Percentiles rank a stretch among this genome's conserved stretches.
phyloP scores from a whole-genome alignment of 805 yeast genomes.

The Starmerella apicola region DNA sequence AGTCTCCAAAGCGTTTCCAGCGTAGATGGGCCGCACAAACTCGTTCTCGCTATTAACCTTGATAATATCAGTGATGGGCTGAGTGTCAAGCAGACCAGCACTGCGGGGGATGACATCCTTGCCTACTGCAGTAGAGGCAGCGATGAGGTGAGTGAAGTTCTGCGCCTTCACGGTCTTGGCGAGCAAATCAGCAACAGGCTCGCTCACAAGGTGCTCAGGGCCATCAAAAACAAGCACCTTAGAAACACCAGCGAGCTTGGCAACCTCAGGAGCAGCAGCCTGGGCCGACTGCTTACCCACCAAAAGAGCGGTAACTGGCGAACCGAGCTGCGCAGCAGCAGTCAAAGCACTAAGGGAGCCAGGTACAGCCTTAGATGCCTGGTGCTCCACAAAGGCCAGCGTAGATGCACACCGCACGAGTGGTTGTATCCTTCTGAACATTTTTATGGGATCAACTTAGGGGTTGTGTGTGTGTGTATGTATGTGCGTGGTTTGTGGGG shows the following conservation, averaged over 20 bases:
- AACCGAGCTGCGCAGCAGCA: conserved; percentile 62
- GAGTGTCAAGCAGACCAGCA: conserved; percentile 73
- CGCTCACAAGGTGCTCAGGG: conserved; percentile 59
- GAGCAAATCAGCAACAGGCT: conserved; percentile 60
- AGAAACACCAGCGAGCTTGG: conserved; percentile 41
- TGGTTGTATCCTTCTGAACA: not conserved
- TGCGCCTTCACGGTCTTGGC: conserved; percentile 34
- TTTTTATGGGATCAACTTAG: not conserved
- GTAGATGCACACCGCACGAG: conserved; percentile 41
- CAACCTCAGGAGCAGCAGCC: conserved; percentile 38
- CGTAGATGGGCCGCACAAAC: conserved; percentile 87
- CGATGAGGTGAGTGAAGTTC: conserved; percentile 56
- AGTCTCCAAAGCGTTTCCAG: conserved; percentile 85
- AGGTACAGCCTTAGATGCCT: conserved; percentile 44
- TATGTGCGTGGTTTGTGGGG: not conserved
- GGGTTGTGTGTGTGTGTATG: not conserved
- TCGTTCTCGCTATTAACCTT: conserved; percentile 54
- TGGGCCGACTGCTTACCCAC: conserved; percentile 52
- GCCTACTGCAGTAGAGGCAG: conserved; percentile 78
- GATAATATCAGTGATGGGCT: conserved; percentile 76
- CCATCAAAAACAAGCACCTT: conserved; percentile 48
- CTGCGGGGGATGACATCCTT: conserved; percentile 76
- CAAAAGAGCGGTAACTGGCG: conserved; percentile 63
- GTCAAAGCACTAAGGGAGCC: conserved; percentile 58
- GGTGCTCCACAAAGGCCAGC: conserved; percentile 59